Evolutionary conservation across 73 alveolate genomes (phyloP).

Genomic region (Paramecium sonneborni): DNA sequence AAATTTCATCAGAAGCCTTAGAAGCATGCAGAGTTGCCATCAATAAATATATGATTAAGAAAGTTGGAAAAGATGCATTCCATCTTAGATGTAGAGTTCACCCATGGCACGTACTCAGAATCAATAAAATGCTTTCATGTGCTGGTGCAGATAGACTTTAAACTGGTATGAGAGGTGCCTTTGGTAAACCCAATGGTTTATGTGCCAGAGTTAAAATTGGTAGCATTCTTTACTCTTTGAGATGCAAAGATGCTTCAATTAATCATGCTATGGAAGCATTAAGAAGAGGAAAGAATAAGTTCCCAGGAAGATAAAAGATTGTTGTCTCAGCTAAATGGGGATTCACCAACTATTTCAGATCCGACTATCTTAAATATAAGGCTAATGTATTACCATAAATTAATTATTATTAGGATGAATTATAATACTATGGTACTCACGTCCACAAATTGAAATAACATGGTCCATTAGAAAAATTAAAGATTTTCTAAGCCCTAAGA

Average conservation of each 20-base stretch:
- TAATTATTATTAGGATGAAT: slow-evolving; percentile 32
- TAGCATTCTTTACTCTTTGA: slow-evolving; percentile 80
- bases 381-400: slow-evolving; percentile 1
- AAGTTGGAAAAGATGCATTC: slow-evolving; percentile 94
- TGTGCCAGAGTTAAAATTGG: slow-evolving; percentile 97
- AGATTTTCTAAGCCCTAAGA: not conserved
- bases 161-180: slow-evolving; percentile 99
- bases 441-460: not conserved
- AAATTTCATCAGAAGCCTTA: slow-evolving; percentile 97
- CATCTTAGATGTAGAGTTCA: slow-evolving; percentile 97
- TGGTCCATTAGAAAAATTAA: slow-evolving; percentile 10
- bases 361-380: slow-evolving; percentile 77
- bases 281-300: slow-evolving; percentile 96
- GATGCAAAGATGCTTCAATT: slow-evolving; percentile 84
- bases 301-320: slow-evolving; percentile 99
- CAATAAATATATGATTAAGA: slow-evolving; percentile 93
- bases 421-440: slow-evolving; percentile 45
- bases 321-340: slow-evolving; percentile 97
- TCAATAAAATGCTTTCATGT: slow-evolving; percentile 99
- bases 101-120: slow-evolving; percentile 99
- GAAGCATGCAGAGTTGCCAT: slow-evolving; percentile 99
- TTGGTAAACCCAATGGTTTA: slow-evolving; percentile 98
- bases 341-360: slow-evolving; percentile 93
- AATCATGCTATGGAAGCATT: slow-evolving; percentile 93
- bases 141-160: slow-evolving; percentile 99